Conservation (phyloP, 2,329 filamentous ascomycete species). For the Alternaria incomplexa region DNA sequence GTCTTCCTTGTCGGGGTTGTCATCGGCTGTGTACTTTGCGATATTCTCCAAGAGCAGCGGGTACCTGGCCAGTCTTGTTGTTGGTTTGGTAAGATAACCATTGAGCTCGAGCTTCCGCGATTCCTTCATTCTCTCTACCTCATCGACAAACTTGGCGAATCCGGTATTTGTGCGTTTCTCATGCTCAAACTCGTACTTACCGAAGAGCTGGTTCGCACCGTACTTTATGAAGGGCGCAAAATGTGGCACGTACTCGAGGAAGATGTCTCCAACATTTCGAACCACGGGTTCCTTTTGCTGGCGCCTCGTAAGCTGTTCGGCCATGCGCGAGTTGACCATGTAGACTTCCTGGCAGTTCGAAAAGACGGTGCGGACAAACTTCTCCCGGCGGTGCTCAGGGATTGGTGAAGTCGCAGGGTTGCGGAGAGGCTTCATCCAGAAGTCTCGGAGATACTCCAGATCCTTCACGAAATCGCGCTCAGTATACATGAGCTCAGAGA, state of each 20-base stretch:
- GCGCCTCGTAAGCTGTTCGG: conserved; percentile 83
- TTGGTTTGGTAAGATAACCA: conserved; percentile 96
- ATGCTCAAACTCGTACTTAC: conserved; percentile 97
- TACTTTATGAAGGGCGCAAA: conserved; percentile 98
- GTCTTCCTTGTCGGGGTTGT: conserved; percentile 87
- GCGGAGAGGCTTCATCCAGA: conserved; percentile 94
- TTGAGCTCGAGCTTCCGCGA: conserved; percentile 96
- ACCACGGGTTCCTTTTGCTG: conserved; percentile 93
- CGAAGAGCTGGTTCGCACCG: conserved; percentile 92
- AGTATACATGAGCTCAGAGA: conserved; percentile 98
- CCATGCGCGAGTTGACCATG: conserved; percentile 86
- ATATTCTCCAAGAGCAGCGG: conserved; percentile 91
- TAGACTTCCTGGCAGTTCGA: conserved; percentile 96
- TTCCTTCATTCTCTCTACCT: conserved; percentile 94
- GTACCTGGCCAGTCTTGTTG: conserved; percentile 91
- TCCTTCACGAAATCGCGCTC: conserved; percentile 99
- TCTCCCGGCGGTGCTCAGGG: conserved; percentile 83
- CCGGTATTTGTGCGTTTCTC: conserved; percentile 85
- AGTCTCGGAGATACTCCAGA: conserved; percentile 94
- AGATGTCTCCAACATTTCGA: conserved; percentile 88
- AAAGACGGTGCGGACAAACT: conserved; percentile 93
- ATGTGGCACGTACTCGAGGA: conserved; percentile 86
- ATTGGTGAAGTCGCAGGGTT: conserved; percentile 76
- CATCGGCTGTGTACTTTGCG: conserved; percentile 87
- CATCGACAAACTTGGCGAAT: conserved; percentile 92